phyloP scores from a whole-genome alignment of 2,329 filamentous ascomycete genomes.

The Aspergillus aculeatinus region DNA sequence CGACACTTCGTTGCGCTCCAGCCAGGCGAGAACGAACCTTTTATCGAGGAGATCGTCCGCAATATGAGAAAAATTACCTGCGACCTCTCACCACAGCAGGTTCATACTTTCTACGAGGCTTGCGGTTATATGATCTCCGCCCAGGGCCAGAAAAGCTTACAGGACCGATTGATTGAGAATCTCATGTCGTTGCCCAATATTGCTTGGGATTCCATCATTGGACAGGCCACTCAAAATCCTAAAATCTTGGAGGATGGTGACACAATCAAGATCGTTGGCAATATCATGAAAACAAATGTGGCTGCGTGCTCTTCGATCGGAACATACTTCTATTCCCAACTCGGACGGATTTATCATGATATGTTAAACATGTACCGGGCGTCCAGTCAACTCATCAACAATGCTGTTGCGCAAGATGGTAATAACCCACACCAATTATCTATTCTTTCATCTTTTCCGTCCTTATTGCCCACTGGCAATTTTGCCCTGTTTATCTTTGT shows the following conservation, averaged over 20 bases:
- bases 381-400: constrained; percentile 93
- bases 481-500: not conserved
- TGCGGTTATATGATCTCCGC: constrained; percentile 99
- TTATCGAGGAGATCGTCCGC: constrained; percentile 97
- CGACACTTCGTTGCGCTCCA: constrained; percentile 96
- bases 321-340: constrained; percentile 96
- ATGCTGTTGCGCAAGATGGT: constrained; percentile 84
- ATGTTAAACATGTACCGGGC: constrained; percentile 99
- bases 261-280: constrained; percentile 97
- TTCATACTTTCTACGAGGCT: constrained; percentile 98
- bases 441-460: not conserved
- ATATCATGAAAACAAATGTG: constrained; percentile 99
- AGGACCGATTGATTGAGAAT: constrained; percentile 86
- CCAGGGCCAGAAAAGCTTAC: constrained; percentile 90
- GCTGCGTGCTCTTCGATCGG: constrained; percentile 97
- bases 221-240: constrained; percentile 79
- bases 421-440: constrained; percentile 27
- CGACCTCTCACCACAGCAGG: constrained; percentile 92
- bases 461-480: not conserved
- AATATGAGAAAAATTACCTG: constrained; percentile 95
- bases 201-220: constrained; percentile 95
- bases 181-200: constrained; percentile 91
- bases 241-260: constrained; percentile 85
- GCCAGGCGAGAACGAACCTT: constrained; percentile 89
- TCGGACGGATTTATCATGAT: constrained; percentile 94